These are phyloP conservation scores for Ustilago bromivora DNA, from an alignment of 1,284 basidiomycete genomes.

Conservation along the genomic window DNA sequence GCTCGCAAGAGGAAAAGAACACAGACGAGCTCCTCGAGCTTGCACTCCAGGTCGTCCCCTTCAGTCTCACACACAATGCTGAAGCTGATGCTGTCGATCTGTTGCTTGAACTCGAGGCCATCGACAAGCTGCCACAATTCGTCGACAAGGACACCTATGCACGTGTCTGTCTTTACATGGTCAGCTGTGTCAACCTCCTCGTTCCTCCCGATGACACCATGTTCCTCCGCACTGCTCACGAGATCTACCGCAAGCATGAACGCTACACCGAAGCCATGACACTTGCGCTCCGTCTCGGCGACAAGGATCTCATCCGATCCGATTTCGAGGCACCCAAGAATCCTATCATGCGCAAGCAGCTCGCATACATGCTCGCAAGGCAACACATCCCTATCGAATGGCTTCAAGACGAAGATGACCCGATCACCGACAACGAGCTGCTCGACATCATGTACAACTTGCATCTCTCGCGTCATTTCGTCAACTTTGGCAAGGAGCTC, in stretches of 20 bases:
- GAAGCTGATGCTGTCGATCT: slow-evolving; percentile 98
- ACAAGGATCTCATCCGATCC: slow-evolving; percentile 78
- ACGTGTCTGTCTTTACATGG: slow-evolving; percentile 98
- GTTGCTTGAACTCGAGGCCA: slow-evolving; percentile 92
- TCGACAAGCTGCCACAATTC: slow-evolving; percentile 73
- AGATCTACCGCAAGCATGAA: slow-evolving; percentile 87
- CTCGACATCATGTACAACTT: slow-evolving; percentile 82
- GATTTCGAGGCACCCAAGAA: slow-evolving; percentile 68
- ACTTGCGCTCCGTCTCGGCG: slow-evolving; percentile 86
- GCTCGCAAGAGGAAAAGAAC: slow-evolving; percentile 50
- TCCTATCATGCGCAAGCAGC: slow-evolving; percentile 86
- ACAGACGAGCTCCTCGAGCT: slow-evolving; percentile 73
- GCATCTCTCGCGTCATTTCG: slow-evolving; percentile 78
- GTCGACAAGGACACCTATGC: slow-evolving; percentile 81
- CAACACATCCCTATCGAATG: slow-evolving; percentile 92
- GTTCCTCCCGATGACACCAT: slow-evolving; percentile 91
- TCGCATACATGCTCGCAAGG: slow-evolving; percentile 92
- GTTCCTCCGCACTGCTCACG: slow-evolving; percentile 90
- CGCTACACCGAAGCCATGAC: slow-evolving; percentile 92
- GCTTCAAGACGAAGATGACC: slow-evolving; percentile 76
- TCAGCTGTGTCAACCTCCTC: slow-evolving; percentile 88
- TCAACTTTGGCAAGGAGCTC: slow-evolving; percentile 92
- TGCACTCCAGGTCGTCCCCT: slow-evolving; percentile 87
- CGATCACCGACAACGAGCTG: slow-evolving; percentile 73
- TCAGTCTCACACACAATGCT: slow-evolving; percentile 93